These are phyloP conservation scores for Lepidium campestre DNA, from an alignment of 441 rosid genomes.

Conservation along the genomic window DNA sequence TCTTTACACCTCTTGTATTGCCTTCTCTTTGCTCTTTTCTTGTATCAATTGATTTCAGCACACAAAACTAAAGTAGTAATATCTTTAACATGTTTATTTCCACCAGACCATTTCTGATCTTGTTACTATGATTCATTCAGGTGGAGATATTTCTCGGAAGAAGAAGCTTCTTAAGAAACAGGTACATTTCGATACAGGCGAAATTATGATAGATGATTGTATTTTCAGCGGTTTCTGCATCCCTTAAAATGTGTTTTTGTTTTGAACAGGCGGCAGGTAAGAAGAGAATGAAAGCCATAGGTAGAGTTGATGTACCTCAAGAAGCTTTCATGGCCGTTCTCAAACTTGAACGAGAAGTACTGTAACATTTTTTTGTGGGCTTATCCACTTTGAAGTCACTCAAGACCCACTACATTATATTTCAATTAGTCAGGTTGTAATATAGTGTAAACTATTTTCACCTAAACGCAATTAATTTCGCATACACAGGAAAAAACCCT, in stretches of 20 bases:
- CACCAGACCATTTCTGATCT: conserved; percentile 8
- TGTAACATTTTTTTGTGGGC: conserved; percentile 24
- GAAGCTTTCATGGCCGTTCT: conserved; percentile 99
- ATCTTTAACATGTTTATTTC: background rate
- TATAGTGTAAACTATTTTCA: background rate
- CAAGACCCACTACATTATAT: background rate
- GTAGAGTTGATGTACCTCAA: conserved; percentile 96
- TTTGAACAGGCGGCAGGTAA: conserved; percentile 77
- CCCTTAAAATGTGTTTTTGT: background rate
- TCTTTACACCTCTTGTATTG: background rate
- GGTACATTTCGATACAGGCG: conserved; percentile 28
- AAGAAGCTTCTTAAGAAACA: conserved; percentile 95
- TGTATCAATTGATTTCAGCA: background rate
- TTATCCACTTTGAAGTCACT: conserved; percentile 1
- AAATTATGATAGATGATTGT: background rate
- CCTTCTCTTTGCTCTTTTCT: background rate
- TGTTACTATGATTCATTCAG: conserved; percentile 31
- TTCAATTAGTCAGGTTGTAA: conserved; percentile 5
- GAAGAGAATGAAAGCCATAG: conserved; percentile 97
- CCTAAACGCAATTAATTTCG: background rate
- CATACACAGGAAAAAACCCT: too few species aligned
- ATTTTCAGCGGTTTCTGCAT: background rate
- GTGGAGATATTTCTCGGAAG: conserved; percentile 92
- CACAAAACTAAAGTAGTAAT: background rate
- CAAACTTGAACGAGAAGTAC: conserved; percentile 86